A percentile compares a stretch with the other conserved stretches of the same genome.
phyloP scores from a whole-genome alignment of 1,284 basidiomycete species.

The Neonothopanus nambi region DNA sequence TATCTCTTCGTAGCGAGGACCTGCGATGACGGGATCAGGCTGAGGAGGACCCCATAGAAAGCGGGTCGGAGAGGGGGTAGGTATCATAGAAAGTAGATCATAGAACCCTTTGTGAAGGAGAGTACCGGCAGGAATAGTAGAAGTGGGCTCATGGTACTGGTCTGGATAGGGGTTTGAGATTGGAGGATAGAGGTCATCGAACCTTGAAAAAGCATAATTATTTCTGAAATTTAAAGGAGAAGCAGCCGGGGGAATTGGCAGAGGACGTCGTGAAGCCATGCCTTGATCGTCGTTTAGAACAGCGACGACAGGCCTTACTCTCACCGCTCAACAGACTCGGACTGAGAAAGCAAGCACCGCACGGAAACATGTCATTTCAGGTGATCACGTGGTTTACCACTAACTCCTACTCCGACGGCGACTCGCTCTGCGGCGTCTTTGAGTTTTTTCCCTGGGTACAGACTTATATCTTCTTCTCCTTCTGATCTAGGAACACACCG shows the following conservation, averaged over 20 bases:
- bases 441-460: no score
- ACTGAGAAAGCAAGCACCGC: no score
- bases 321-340: no score
- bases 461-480: no score
- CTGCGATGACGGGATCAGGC: conserved; percentile 46
- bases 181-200: conserved; percentile 40
- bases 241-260: conserved; percentile 45
- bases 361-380: neutral
- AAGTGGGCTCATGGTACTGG: conserved; percentile 41
- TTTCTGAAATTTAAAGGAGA: conserved; percentile 23
- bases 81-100: conserved; percentile 80
- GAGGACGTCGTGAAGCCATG: neutral
- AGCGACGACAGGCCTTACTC: neutral
- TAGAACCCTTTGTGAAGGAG: conserved; percentile 85
- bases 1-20: conserved; percentile 65
- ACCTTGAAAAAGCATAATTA: conserved; percentile 27
- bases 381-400: neutral
- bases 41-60: conserved; percentile 50
- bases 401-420: no score
- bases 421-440: no score
- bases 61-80: conserved; percentile 65
- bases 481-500: no score
- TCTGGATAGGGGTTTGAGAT: conserved; percentile 49
- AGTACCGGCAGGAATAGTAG: conserved; percentile 63
- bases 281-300: no score